Percentiles rank a stretch among this genome's conserved stretches.
These are phyloP conservation scores for Leccinum subtestaceum DNA, from an alignment of 768 basidiomycete genomes.

Conservation along the genomic window DNA sequence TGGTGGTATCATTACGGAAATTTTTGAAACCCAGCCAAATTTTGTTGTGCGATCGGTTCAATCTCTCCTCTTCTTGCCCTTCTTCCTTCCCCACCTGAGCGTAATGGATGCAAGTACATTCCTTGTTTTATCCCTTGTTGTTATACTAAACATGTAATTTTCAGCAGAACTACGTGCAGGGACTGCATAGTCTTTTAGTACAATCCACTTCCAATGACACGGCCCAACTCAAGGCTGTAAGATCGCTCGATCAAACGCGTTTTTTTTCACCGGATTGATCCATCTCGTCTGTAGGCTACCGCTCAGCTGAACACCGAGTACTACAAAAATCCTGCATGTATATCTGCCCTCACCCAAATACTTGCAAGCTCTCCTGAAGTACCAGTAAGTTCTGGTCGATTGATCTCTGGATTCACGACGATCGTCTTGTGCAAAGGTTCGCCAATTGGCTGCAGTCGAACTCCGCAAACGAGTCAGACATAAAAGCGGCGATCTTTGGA, in stretches of 20 bases:
- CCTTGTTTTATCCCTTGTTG: not conserved
- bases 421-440: slow-evolving; percentile 53
- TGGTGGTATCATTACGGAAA: slow-evolving; percentile 7
- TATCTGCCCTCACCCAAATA: slow-evolving; percentile 86
- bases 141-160: slow-evolving; percentile 6
- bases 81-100: slow-evolving; percentile 17
- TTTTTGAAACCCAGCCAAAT: slow-evolving; percentile 58
- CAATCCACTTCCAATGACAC: slow-evolving; percentile 86
- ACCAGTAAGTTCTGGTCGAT: slow-evolving; percentile 53
- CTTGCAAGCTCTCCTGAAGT: slow-evolving; percentile 81
- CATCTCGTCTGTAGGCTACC: slow-evolving; percentile 63
- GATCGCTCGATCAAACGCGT: slow-evolving; percentile 36
- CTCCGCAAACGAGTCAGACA: slow-evolving; percentile 86
- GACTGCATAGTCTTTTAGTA: slow-evolving; percentile 79
- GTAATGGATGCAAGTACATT: slow-evolving; percentile 31
- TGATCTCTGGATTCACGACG: slow-evolving; percentile 10
- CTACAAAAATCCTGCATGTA: slow-evolving; percentile 89
- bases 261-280: slow-evolving; percentile 13
- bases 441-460: slow-evolving; percentile 96
- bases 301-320: slow-evolving; percentile 86
- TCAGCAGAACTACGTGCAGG: slow-evolving; percentile 73
- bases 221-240: slow-evolving; percentile 80
- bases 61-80: slow-evolving; percentile 31
- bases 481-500: slow-evolving; percentile 83
- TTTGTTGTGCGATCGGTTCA: slow-evolving; percentile 32